Evolutionary conservation across 176 grass and related monocot genomes (phyloP).

Genomic region (Metroxylon sagu): DNA sequence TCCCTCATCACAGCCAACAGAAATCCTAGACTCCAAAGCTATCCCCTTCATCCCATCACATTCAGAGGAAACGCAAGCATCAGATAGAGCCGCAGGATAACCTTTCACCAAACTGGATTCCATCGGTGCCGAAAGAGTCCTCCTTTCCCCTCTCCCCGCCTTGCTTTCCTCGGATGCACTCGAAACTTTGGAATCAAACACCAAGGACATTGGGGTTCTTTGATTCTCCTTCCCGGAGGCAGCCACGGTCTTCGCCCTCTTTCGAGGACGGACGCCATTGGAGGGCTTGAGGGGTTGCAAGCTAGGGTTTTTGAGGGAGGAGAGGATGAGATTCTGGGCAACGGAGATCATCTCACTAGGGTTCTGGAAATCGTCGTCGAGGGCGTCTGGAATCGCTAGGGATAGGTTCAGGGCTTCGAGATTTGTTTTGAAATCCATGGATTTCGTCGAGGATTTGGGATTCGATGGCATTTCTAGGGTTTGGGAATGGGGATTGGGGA

Average conservation of each 20-base stretch:
- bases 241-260: slow-evolving; percentile 26
- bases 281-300: slow-evolving; percentile 32
- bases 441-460: slow-evolving; percentile 23
- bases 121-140: not conserved
- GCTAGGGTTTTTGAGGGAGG: slow-evolving; percentile 9
- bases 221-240: slow-evolving; percentile 51
- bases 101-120: not conserved
- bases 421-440: not conserved
- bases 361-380: slow-evolving; percentile 59
- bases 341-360: slow-evolving; percentile 19
- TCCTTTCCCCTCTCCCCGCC: not conserved
- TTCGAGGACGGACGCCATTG: slow-evolving; percentile 22
- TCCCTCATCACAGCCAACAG: slow-evolving; percentile 8
- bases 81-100: not conserved
- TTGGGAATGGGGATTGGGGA: not conserved
- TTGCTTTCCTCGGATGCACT: not conserved
- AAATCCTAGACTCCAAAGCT: no score
- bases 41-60: not conserved
- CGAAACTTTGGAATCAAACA: slow-evolving; percentile 1
- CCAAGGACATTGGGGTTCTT: not conserved
- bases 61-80: slow-evolving; percentile 5
- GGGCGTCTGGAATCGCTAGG: slow-evolving; percentile 18
- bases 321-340: slow-evolving; percentile 14
- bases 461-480: slow-evolving; percentile 27
- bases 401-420: not conserved